Percentiles rank a stretch among this genome's conserved stretches.
phyloP scores from a whole-genome alignment of 352 stramenopile species.

The Phytopythium aichiense region DNA sequence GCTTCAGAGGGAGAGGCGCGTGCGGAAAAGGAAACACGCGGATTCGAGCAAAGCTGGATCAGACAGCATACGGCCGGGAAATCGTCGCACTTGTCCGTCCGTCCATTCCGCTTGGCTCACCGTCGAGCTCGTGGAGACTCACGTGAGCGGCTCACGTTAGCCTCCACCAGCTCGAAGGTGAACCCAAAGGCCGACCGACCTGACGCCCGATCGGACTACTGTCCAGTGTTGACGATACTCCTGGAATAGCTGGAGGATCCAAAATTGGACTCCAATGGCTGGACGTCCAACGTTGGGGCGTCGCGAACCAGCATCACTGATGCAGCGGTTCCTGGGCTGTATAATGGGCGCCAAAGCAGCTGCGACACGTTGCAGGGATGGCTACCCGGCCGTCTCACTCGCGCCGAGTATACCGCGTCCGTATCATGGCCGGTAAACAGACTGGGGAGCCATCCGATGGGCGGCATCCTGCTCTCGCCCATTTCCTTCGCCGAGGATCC shows the following conservation, averaged over 20 bases:
- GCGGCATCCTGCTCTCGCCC: neutral
- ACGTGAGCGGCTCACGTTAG: too few relatives aligned
- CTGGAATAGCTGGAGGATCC: too few relatives aligned
- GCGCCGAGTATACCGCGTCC: neutral
- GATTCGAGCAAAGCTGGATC: neutral
- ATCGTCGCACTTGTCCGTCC: too few relatives aligned
- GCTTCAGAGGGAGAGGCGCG: neutral
- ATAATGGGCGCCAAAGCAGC: neutral
- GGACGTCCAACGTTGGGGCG: too few relatives aligned
- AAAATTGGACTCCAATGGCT: too few relatives aligned
- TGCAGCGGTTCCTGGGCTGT: neutral
- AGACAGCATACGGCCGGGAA: too few relatives aligned
- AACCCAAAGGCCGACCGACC: too few relatives aligned
- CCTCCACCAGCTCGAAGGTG: too few relatives aligned
- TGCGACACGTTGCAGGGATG: neutral
- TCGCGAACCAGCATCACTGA: neutral
- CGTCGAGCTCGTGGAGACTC: too few relatives aligned
- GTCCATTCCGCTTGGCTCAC: too few relatives aligned
- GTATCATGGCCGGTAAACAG: neutral
- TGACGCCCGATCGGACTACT: too few relatives aligned
- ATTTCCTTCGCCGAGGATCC: neutral
- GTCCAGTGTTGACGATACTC: too few relatives aligned
- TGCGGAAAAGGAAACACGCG: conserved; percentile 1
- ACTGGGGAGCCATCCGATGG: neutral
- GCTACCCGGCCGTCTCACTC: neutral